Percentiles rank a stretch among this genome's conserved stretches.
These are phyloP conservation scores for Acanthochlamys bracteata DNA, from an alignment of 106 monocot species.

Conservation along the genomic window DNA sequence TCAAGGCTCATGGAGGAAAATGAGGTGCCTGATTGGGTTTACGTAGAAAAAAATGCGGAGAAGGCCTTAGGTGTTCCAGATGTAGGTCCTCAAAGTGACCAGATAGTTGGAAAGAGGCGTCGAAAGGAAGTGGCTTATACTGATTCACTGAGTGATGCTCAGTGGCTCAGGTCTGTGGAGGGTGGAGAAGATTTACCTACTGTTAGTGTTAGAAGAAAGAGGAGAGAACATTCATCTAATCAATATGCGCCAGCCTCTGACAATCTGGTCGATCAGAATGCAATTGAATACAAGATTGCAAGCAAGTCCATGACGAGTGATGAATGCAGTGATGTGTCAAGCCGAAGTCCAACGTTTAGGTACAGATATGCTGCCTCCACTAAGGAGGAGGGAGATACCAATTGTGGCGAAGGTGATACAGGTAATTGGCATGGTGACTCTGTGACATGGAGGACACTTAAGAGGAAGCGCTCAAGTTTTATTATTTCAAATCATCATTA, in stretches of 20 bases:
- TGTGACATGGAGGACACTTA: conserved; percentile 68
- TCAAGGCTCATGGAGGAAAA: conserved; percentile 85
- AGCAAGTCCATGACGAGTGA: conserved; percentile 23
- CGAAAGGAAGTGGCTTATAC: conserved; percentile 84
- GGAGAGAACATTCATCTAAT: conserved; percentile 23
- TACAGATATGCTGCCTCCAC: conserved; percentile 7
- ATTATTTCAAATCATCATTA: conserved; percentile 2
- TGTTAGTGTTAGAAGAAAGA: conserved; percentile 32
- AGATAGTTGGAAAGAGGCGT: conserved; percentile 49
- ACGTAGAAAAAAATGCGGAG: conserved; percentile 22
- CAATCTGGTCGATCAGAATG: conserved; percentile 4
- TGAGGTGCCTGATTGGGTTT: conserved; percentile 96
- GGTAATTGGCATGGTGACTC: conserved; percentile 42
- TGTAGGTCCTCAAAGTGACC: conserved; percentile 5
- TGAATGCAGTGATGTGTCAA: conserved; percentile 32
- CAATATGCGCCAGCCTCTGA: conserved; percentile 11
- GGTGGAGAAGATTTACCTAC: conserved; percentile 59
- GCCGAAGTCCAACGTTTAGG: conserved; percentile 15
- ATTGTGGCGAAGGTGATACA: conserved; percentile 20
- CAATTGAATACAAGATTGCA: conserved; percentile 20
- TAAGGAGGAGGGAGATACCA: conserved; percentile 29
- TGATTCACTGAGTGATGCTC: conserved; percentile 77
- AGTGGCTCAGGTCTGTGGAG: conserved; percentile 85
- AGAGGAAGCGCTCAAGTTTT: conserved; percentile 69
- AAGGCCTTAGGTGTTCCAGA: conserved; percentile 18